Percentiles rank a stretch among this genome's conserved stretches.
Conservation (phyloP, 2,329 filamentous ascomycete genomes). For the Venturia aucupariae region DNA sequence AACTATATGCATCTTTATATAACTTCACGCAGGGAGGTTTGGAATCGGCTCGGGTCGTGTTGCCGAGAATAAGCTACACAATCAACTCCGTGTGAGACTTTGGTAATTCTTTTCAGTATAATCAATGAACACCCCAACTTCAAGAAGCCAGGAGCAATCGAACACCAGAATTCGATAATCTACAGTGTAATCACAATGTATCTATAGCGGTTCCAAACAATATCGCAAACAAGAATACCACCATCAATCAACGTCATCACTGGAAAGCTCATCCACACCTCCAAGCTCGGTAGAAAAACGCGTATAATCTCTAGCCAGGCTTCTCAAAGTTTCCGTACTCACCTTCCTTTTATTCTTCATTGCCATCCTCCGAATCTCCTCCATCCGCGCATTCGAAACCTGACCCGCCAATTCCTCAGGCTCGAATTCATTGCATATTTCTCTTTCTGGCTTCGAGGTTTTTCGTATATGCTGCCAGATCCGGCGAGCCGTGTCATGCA, state of each 20-base stretch:
- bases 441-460: conserved; percentile 21
- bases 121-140: background rate
- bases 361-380: conserved; percentile 25
- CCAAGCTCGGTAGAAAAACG: background rate
- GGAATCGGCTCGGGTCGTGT: background rate
- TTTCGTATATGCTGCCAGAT: conserved; percentile 32
- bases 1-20: background rate
- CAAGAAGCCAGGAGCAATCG: background rate
- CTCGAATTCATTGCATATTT: conserved; percentile 16
- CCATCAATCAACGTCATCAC: conserved; percentile 4
- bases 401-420: conserved; percentile 11
- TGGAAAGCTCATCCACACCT: background rate
- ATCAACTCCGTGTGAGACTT: background rate
- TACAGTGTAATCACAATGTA: background rate
- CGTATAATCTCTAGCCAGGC: conserved; percentile 19
- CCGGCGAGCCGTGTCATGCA: conserved; percentile 24
- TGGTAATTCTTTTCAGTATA: background rate
- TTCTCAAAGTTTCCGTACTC: conserved; percentile 32
- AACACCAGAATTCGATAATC: background rate
- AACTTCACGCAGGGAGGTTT: background rate
- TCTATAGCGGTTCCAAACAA: background rate
- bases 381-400: conserved; percentile 15
- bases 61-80: background rate
- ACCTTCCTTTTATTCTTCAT: conserved; percentile 32
- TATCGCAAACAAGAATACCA: background rate